Evolutionary conservation across 83 land plant genomes (phyloP), one percentile per base, ranked within the genome.

Genomic region (Thuja plicata): DNA sequence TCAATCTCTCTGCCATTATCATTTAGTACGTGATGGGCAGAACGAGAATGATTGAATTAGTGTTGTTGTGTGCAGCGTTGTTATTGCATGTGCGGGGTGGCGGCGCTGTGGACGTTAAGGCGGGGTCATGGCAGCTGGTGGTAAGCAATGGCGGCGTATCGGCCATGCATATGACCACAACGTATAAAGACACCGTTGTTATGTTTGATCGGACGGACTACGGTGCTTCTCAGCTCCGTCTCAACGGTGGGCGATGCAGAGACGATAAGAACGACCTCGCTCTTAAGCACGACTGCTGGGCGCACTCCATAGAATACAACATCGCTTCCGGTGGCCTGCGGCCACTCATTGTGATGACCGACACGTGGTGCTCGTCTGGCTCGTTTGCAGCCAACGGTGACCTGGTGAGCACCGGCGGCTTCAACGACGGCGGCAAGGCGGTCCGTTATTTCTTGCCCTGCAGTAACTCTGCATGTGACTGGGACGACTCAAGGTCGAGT

Each of bases 281-380:
- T 0, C 71, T 88, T 30, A 90, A 74, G 45, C 66, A 50, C 48
- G 93, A 91, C 71, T 93, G 94, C 87, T 87, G 83, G 87, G 94
- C 94, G 17, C 94, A 93, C 78, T 93, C 93, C 46, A 79, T 88
- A 34, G 90, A 87, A 41, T 91, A 88, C 85, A 92, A 92, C 79
- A 71, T 91, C 15, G 88, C 89, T 55, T 21, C 84, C 57, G 48
- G 84, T 60, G 34, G 3, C 0, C 8, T 92, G 24, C 55, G 91
- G 5, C 90, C 91, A 1, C 84, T 92, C 43, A 90, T 84, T 41
- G 88, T 95, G 73, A 89, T 89, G 30, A 90, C 93, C 34, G 93
- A 95, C 66, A 91, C 93, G 7, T 95, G 95, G 97, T 95, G 97
- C 89, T 93, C 93, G 35, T 93, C 95, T n/a, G 97, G 93, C 30